phyloP scores from a whole-genome alignment of 805 yeast species.

The Hanseniaspora osmophila region DNA sequence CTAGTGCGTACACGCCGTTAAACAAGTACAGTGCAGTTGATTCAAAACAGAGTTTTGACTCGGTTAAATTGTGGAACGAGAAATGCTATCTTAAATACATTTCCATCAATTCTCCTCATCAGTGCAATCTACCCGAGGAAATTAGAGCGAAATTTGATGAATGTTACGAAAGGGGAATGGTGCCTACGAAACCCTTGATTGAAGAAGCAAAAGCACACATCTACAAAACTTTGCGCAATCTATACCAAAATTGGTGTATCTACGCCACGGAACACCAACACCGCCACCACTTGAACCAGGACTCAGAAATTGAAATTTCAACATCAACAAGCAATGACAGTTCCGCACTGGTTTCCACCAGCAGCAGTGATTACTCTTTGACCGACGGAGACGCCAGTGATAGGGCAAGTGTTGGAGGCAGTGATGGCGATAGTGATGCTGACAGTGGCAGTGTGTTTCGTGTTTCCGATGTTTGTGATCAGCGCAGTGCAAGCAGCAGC shows the following conservation, averaged over 20 bases:
- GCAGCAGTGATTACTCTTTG: no score
- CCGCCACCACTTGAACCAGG: neutral
- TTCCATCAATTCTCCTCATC: slow-evolving; percentile 15
- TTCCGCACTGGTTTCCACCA: no score
- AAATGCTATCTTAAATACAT: slow-evolving; percentile 14
- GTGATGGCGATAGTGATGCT: no score
- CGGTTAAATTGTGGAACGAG: slow-evolving; percentile 13
- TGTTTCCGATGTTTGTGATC: no score
- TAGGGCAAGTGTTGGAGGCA: no score
- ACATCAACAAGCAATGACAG: no score
- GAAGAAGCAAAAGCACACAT: slow-evolving; percentile 16
- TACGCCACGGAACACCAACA: neutral
- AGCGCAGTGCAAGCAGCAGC: no score
- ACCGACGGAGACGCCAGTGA: no score
- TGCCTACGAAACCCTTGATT: slow-evolving; percentile 12
- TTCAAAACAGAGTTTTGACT: no score
- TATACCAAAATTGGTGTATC: neutral
- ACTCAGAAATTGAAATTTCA: neutral
- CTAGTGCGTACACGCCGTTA: no score
- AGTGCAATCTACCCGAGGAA: slow-evolving; percentile 19
- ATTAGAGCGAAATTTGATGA: slow-evolving; percentile 12
- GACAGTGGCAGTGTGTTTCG: no score
- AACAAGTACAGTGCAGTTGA: no score
- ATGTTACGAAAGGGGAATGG: slow-evolving; percentile 6
- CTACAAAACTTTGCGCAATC: slow-evolving; percentile 11